Base-by-base conservation (phyloP, 305 asterid species). In the Solanum chacoense region DNA sequence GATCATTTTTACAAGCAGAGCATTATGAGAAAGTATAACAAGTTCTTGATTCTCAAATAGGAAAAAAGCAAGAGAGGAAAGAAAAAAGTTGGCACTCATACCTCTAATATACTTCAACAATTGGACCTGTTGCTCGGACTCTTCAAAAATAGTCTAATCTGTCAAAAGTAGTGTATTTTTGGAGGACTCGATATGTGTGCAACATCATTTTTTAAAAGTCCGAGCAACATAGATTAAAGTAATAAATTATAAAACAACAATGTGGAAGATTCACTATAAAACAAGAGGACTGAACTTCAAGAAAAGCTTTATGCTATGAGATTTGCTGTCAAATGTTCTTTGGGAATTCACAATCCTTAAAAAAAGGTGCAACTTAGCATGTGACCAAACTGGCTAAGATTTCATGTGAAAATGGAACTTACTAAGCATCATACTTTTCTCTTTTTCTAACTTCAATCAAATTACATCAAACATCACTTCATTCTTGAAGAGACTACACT, bases 381-480 rank as follows among this genome's bases (percentile, higher is more conserved):
- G 88, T 88, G 90, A 75, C 40, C 69, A 38, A 80, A 73, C 75
- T 81, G 20, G 91, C 87, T n/a, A 84, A 86, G 90, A 42, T 90
- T 87, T 87, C 87, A 88, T 85, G 92, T 89, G 89, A 85, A 69
- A 22, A 79, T 89, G 89, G 91, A 78, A 89, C 71, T 85, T 89
- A 29, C n/a, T 20, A 83, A 77, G 91, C 59, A 81, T 7, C 42
- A 35, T 77, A 69, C 78, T 76, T 86, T 55, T 63, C 81, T 88
- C 90, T 85, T 31, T 40, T 67, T 5, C 89, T 16, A 76, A 50
- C 65, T 55, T 55, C 67, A 55, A 55, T 55, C 67, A 55, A 55
- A 55, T 7, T 72, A 85, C 45, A 29, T 18, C 71, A 85, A 55
- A 32, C 74, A 38, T 55, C 81, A 85, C 42, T 69, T 75, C 72